Conservation (phyloP, 2,329 filamentous ascomycete genomes). For the Lizonia empirigonia region DNA sequence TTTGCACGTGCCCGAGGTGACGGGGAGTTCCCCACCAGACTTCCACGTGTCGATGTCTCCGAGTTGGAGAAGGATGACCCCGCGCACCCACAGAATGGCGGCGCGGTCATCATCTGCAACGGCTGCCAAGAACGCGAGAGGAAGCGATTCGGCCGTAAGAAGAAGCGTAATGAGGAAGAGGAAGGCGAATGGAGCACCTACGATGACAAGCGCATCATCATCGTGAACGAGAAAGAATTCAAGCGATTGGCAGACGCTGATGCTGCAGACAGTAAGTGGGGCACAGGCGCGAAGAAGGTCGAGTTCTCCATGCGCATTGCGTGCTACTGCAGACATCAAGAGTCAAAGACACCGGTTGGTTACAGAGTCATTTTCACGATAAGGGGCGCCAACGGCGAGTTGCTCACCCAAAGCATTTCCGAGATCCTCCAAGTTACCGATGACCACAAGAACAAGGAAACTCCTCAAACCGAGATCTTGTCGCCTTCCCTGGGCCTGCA, state of each 20-base stretch:
- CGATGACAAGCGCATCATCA: slow-evolving; percentile 52
- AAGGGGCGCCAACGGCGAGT: slow-evolving; percentile 75
- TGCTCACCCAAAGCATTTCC: slow-evolving; percentile 79
- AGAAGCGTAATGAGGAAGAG: slow-evolving; percentile 85
- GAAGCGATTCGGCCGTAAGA: slow-evolving; percentile 90
- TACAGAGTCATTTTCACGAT: slow-evolving; percentile 95
- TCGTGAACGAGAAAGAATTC: slow-evolving; percentile 48
- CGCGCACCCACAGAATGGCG: slow-evolving; percentile 80
- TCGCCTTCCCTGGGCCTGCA: slow-evolving; percentile 29
- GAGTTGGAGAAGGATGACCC: slow-evolving; percentile 64
- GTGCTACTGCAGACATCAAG: slow-evolving; percentile 94
- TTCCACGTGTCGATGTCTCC: slow-evolving; percentile 48
- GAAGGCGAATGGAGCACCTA: slow-evolving; percentile 76
- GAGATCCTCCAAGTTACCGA: slow-evolving; percentile 95
- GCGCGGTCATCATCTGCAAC: slow-evolving; percentile 88
- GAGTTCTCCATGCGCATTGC: slow-evolving; percentile 93
- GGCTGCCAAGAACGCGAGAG: slow-evolving; percentile 92
- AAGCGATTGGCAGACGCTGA: slow-evolving; percentile 42
- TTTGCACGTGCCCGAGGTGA: slow-evolving; percentile 62
- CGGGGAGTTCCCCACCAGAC: slow-evolving; percentile 46
- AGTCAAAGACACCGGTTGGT: slow-evolving; percentile 76
- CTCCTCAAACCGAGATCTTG: slow-evolving; percentile 26
- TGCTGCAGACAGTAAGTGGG: slow-evolving; percentile 23
- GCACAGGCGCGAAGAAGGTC: slow-evolving; percentile 67
- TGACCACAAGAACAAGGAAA: slow-evolving; percentile 77